These are phyloP conservation scores for Limnanthes douglasii DNA, from an alignment of 345 rosid species.

Conservation along the genomic window DNA sequence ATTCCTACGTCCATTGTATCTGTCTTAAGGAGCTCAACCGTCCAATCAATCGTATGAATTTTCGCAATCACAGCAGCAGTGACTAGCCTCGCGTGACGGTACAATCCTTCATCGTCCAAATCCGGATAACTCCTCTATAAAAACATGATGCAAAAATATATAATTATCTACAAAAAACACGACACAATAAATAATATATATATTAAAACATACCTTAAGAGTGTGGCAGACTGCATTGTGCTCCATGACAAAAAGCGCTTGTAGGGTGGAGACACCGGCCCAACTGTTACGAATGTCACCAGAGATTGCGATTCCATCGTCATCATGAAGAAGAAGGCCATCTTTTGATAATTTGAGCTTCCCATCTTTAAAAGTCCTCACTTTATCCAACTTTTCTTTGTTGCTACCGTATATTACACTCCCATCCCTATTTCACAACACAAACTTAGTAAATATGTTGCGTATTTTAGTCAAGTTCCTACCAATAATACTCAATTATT, in stretches of 20 bases:
- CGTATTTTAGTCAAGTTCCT: too few species aligned
- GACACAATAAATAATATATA: neutral
- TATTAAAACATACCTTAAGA: conserved; percentile 18
- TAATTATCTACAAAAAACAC: neutral
- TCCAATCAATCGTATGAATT: conserved; percentile 63
- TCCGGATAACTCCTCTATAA: conserved; percentile 18
- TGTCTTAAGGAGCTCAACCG: conserved; percentile 48
- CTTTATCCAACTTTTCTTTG: conserved; percentile 11
- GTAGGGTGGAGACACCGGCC: conserved; percentile 39
- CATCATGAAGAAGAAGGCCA: conserved; percentile 26
- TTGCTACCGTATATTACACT: conserved; percentile 43
- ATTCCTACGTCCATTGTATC: conserved; percentile 37
- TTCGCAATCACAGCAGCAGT: conserved; percentile 54
- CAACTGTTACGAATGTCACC: conserved; percentile 43
- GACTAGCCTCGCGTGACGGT: conserved; percentile 34
- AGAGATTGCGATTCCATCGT: conserved; percentile 20
- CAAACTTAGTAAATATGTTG: neutral
- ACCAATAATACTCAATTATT: too few species aligned
- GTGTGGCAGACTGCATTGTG: conserved; percentile 42
- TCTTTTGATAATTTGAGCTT: conserved; percentile 31
- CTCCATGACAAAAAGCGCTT: conserved; percentile 34
- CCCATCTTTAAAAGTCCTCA: conserved; percentile 37
- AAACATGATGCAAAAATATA: neutral
- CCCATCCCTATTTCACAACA: conserved; percentile 27
- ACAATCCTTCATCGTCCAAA: conserved; percentile 34